Conservation (phyloP, 139 green algal genomes). For the Coccomyxa sp. region DNA sequence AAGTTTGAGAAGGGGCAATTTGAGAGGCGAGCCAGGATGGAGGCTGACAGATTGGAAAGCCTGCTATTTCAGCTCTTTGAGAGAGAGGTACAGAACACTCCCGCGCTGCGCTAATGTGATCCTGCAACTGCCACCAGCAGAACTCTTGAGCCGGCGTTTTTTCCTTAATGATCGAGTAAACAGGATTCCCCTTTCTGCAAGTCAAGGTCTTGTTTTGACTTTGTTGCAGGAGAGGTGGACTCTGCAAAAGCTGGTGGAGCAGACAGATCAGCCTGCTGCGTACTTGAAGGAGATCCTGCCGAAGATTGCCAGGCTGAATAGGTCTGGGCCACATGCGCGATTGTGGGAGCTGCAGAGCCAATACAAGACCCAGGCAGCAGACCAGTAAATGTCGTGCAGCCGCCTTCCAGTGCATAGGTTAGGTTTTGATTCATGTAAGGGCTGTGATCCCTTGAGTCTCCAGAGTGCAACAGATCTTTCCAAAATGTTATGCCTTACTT, state of each 20-base stretch:
- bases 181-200: background rate
- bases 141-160: background rate
- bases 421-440: no score
- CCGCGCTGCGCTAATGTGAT: no score
- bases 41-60: conserved; percentile 1
- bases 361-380: no score
- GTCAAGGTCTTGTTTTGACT: no score
- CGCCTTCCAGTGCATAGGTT: no score
- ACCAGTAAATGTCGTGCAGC: no score
- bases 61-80: conserved; percentile 13
- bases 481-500: no score
- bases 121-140: background rate
- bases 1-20: background rate
- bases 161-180: background rate
- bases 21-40: conserved; percentile 11
- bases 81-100: background rate
- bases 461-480: no score
- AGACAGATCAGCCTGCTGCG: conserved; percentile 12
- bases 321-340: background rate
- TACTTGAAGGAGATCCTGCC: conserved; percentile 14
- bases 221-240: conserved; percentile 4
- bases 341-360: conserved; percentile 6
- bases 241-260: conserved; percentile 7
- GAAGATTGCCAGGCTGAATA: conserved; percentile 1
- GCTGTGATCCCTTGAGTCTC: no score